phyloP scores from a whole-genome alignment of 805 yeast genomes.

The Ogataea henricii region DNA sequence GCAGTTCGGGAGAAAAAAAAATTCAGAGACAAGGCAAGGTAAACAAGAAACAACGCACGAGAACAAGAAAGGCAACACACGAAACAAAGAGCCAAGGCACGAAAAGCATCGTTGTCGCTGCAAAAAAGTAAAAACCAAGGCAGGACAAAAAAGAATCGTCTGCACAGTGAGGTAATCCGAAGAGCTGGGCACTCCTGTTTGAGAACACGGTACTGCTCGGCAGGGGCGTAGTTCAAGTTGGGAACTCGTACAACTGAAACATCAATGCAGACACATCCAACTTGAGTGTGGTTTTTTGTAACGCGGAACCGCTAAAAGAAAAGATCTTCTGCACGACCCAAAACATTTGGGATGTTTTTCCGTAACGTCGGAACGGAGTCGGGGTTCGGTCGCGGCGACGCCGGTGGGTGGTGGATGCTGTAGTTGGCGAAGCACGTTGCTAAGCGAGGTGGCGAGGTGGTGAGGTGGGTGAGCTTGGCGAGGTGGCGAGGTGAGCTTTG shows the following conservation, averaged over 20 bases:
- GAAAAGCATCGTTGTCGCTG: not conserved
- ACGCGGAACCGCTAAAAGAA: not conserved
- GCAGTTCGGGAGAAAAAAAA: constrained; percentile 1
- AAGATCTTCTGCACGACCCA: not conserved
- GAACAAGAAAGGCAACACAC: not conserved
- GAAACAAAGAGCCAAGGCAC: not conserved
- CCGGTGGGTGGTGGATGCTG: not conserved
- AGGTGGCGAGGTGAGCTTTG: too few relatives aligned
- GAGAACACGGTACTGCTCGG: not conserved
- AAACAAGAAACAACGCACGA: constrained; percentile 4
- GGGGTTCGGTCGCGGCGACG: too few relatives aligned
- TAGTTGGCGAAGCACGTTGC: too few relatives aligned
- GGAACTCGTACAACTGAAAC: not conserved
- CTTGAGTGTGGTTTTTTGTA: too few relatives aligned
- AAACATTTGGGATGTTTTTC: not conserved
- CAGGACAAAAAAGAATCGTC: not conserved
- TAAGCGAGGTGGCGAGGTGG: too few relatives aligned
- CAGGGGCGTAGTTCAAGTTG: not conserved
- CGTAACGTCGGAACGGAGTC: not conserved
- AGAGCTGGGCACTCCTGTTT: not conserved
- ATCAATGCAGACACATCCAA: too few relatives aligned
- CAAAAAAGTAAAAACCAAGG: constrained; percentile 1
- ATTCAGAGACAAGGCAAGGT: not conserved
- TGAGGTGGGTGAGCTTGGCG: too few relatives aligned
- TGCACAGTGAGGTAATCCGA: constrained; percentile 7